These are phyloP conservation scores for fission yeast (Schizosaccharomyces pombe) DNA, from an alignment of 805 yeast genomes.

Conservation along the genomic window ASM294v3 CU329670.1:2894001-2894500, in stretches of 20 bases:
- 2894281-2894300: not conserved
- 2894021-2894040: not conserved
- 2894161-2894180: not conserved
- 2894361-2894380: not conserved
- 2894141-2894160: not conserved
- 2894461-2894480: not conserved
- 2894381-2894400: not conserved
- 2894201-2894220: not conserved
- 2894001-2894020: not conserved
- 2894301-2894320: not conserved
- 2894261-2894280: not conserved
- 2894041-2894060: not conserved
- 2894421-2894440: not conserved
- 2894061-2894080: not conserved
- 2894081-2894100: not conserved
- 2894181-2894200: not conserved
- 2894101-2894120: not conserved
- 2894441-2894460: not conserved
- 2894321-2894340: not conserved
- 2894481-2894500: not conserved
- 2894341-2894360: not conserved
- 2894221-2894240: conserved; percentile 1
- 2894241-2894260: not conserved
- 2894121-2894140: not conserved
- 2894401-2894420: not conserved